Base-by-base conservation (phyloP, 2,329 filamentous ascomycete species). In the Penicillium brevicompactum region DNA sequence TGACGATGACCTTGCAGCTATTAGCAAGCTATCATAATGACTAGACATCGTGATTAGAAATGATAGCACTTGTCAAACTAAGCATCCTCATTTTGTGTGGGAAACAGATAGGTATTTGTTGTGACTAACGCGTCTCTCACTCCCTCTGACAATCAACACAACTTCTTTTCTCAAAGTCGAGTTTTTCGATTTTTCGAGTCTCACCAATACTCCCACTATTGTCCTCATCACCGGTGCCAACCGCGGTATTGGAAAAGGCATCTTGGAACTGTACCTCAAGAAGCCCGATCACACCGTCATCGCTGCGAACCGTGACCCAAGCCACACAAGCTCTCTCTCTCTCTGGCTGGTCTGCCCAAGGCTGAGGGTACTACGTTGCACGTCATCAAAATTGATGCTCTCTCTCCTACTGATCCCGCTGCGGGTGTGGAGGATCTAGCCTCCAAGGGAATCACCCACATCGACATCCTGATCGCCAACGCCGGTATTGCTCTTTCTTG, bases 381-480 rank as follows among this genome's bases (percentile, higher is more conserved):
- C 24, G 52, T 80, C 10, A 66, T 80, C 24, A 74, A 78, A 56
- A 64, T 80, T 55, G 80, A 83, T 45, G 69, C 71, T 1, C 60
- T 58, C 3, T 68, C 70, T 3, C 65, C 71, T 7, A 57, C 64
- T 1, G 74, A 77, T 51, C 60, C 76, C 1, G 63, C 57, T 10
- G 60, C 60, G 13, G 75, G 75, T 2, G 66, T 75, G 1, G 48
- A 68, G 24, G 57, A 66, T 2, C 65, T 79, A 0, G 58, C 67
- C 1, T 27, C 49, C 2, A 45, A 62, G 24, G 70, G 70, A 3
- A 76, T 84, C 57, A 61, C 66, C 4, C 65, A 73, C 22, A 64
- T 84, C 2, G 81, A 84, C 57, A 64, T 82, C 5, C 74, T 84
- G 2, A 77, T 85, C 49, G 78, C 81, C 43, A 84, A 84, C 61